These are phyloP conservation scores for Fusarium pseudocircinatum DNA, from an alignment of 2,329 filamentous ascomycete genomes.

Conservation along the genomic window DNA sequence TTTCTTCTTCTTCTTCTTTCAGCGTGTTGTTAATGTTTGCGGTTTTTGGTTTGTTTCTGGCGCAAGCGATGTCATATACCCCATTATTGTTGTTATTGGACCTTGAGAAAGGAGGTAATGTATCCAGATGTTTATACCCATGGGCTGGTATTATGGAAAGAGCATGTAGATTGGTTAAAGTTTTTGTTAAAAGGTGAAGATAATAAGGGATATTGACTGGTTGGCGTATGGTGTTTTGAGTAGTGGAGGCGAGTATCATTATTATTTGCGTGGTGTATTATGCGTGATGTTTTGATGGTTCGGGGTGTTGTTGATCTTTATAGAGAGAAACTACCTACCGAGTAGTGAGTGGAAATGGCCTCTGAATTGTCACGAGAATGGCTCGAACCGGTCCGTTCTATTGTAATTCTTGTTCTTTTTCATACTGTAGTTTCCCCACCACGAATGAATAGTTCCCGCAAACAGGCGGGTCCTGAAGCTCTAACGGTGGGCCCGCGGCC, in stretches of 20 bases:
- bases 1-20: not conserved
- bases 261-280: not conserved
- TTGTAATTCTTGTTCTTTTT: not conserved
- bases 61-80: slow-evolving; percentile 18
- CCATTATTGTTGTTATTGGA: slow-evolving; percentile 16
- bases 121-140: slow-evolving; percentile 22
- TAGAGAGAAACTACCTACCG: not conserved
- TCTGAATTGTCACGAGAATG: not conserved
- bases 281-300: not conserved
- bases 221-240: not conserved
- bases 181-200: not conserved
- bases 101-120: slow-evolving; percentile 20
- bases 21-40: not conserved
- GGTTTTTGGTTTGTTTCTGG: not conserved
- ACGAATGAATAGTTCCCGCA: slow-evolving; percentile 18
- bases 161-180: slow-evolving; percentile 6
- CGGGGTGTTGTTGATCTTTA: not conserved
- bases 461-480: slow-evolving; percentile 7
- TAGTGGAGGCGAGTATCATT: not conserved
- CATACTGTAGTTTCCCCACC: slow-evolving; percentile 28
- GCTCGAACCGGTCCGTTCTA: no score
- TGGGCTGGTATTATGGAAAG: slow-evolving; percentile 1
- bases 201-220: not conserved
- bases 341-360: not conserved
- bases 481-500: not conserved